Conservation (phyloP, 2,329 filamentous ascomycete species). For the Trichocomaceae sp. region DNA sequence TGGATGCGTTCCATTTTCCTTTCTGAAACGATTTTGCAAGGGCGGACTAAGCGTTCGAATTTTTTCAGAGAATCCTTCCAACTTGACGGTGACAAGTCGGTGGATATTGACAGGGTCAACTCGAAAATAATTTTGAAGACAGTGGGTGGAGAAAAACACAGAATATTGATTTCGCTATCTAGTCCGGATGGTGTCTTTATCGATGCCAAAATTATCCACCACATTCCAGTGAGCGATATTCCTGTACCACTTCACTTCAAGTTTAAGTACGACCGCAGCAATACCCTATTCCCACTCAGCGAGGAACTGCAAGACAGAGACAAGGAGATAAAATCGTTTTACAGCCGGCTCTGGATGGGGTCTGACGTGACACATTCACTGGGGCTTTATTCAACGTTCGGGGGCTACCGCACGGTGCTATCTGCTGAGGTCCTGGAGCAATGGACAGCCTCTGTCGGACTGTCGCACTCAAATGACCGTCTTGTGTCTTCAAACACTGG, state of each 20-base stretch:
- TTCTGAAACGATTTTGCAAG: not conserved
- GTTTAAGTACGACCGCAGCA: not conserved
- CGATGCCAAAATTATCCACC: not conserved
- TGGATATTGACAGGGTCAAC: not conserved
- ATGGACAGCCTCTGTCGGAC: not conserved
- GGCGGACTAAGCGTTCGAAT: not conserved
- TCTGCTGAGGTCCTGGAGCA: not conserved
- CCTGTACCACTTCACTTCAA: not conserved
- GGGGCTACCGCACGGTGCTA: slow-evolving; percentile 1
- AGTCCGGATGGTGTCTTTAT: not conserved
- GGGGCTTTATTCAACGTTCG: not conserved
- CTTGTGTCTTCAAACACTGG: not conserved
- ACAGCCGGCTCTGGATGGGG: slow-evolving; percentile 1
- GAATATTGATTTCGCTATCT: not conserved
- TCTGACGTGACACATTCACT: not conserved
- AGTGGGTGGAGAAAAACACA: not conserved
- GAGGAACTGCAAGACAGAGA: not conserved
- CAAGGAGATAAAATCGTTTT: slow-evolving; percentile 2
- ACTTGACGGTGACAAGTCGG: not conserved
- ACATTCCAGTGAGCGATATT: not conserved
- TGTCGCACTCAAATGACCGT: not conserved
- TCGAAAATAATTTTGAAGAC: not conserved
- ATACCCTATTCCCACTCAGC: not conserved
- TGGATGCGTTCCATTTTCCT: not conserved
- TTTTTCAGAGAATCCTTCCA: not conserved